phyloP scores from a whole-genome alignment of 2,329 filamentous ascomycete genomes.

The Aspergillus oerlinghausenensis region DNA sequence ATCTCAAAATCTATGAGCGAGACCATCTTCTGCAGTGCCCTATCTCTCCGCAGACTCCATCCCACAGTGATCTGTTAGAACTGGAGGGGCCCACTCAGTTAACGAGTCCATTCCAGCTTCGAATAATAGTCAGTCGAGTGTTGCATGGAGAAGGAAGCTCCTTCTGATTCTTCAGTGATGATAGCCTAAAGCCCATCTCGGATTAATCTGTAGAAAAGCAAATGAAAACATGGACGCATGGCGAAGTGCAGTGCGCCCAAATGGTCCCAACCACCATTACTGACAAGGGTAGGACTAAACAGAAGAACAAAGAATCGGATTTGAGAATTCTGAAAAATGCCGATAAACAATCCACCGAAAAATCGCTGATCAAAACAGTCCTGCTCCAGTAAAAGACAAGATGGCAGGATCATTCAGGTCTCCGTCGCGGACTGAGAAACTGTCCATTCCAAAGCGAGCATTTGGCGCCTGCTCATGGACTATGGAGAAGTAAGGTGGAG shows the following conservation, averaged over 20 bases:
- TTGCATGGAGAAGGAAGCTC: background rate
- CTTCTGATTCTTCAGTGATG: background rate
- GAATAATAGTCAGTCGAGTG: background rate
- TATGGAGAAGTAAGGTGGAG: conserved; percentile 1
- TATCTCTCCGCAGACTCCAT: background rate
- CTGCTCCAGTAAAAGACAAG: background rate
- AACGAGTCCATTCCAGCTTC: background rate
- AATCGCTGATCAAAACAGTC: background rate
- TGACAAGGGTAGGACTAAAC: background rate
- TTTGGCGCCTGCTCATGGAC: background rate
- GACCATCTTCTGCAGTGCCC: background rate
- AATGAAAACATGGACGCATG: background rate
- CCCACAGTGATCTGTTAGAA: background rate
- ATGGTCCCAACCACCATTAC: background rate
- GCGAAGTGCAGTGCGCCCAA: background rate
- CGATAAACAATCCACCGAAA: background rate
- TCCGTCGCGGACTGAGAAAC: background rate
- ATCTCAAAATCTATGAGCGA: background rate
- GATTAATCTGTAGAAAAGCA: too few species aligned
- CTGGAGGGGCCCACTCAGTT: background rate
- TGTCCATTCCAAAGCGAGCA: background rate
- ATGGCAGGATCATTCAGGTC: background rate
- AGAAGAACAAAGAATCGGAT: background rate
- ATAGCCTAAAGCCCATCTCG: background rate
- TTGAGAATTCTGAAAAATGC: background rate